Percentiles rank a stretch among this genome's conserved stretches.
Evolutionary conservation across 2,329 filamentous ascomycete species (phyloP).

Genomic region (Piedraia hortae): DNA sequence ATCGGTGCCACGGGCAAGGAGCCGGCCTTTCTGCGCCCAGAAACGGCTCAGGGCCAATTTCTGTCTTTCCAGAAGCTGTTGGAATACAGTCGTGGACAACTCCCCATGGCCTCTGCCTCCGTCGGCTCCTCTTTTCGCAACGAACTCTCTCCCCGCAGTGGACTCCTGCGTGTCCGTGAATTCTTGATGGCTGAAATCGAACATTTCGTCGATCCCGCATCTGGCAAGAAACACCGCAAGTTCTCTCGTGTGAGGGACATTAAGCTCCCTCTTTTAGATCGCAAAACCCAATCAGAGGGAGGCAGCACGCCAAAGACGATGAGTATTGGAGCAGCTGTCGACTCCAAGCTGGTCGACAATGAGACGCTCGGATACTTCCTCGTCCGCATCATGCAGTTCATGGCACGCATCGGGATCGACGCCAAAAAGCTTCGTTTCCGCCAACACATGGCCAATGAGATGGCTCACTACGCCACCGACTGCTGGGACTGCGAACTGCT

Average conservation of each 20-base stretch:
- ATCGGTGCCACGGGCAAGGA: slow-evolving; percentile 81
- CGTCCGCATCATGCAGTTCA: slow-evolving; percentile 73
- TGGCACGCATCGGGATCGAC: slow-evolving; percentile 69
- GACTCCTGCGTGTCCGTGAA: slow-evolving; percentile 78
- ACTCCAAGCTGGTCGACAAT: slow-evolving; percentile 65
- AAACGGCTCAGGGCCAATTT: slow-evolving; percentile 96
- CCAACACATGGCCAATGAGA: slow-evolving; percentile 81
- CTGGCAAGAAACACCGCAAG: slow-evolving; percentile 78
- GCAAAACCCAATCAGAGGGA: slow-evolving; percentile 60
- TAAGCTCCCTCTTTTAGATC: slow-evolving; percentile 61
- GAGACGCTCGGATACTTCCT: slow-evolving; percentile 96
- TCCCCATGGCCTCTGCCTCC: slow-evolving; percentile 91
- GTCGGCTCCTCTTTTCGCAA: slow-evolving; percentile 97
- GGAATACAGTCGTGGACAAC: slow-evolving; percentile 79
- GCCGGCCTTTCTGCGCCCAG: slow-evolving; percentile 64
- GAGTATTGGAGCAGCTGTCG: slow-evolving; percentile 64
- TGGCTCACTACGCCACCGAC: slow-evolving; percentile 85
- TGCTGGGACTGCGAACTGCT: slow-evolving; percentile 93
- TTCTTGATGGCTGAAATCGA: slow-evolving; percentile 99
- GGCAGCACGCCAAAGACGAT: slow-evolving; percentile 49
- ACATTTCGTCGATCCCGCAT: slow-evolving; percentile 84
- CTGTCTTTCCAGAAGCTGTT: slow-evolving; percentile 89
- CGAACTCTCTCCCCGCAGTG: slow-evolving; percentile 80
- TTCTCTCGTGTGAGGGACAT: slow-evolving; percentile 67
- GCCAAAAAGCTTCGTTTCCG: slow-evolving; percentile 74